Evolutionary conservation across 495 filamentous ascomycete species (phyloP).

Genomic region (Tuber melanosporum): DNA sequence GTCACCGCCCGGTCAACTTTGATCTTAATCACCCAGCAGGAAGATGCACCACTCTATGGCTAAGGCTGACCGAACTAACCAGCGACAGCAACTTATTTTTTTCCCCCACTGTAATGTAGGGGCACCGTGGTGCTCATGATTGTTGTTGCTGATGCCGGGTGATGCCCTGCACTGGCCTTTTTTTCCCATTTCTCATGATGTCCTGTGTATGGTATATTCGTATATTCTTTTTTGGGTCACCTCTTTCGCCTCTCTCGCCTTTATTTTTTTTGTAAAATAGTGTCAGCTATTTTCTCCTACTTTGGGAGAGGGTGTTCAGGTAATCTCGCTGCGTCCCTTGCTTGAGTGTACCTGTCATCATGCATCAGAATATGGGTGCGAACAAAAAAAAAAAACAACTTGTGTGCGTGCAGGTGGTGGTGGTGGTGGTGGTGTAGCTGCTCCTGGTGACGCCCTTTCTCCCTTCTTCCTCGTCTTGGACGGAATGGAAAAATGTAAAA

Average conservation of each 20-base stretch:
- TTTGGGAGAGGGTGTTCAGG: neutral
- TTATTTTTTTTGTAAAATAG: neutral
- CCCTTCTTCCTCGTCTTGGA: neutral
- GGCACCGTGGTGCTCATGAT: neutral
- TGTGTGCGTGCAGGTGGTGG: neutral
- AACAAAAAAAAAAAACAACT: neutral
- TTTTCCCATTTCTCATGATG: neutral
- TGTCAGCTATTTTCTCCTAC: neutral
- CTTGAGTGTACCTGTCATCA: slow-evolving; percentile 32
- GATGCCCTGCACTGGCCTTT: neutral
- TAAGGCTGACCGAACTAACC: neutral
- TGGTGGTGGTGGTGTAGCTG: neutral
- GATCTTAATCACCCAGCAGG: neutral
- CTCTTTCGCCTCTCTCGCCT: neutral
- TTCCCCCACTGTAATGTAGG: neutral
- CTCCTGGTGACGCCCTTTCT: neutral
- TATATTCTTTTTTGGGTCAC: neutral
- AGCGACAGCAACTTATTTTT: neutral
- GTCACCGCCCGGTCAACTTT: neutral
- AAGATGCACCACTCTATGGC: neutral
- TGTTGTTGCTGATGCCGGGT: neutral
- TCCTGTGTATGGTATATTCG: neutral
- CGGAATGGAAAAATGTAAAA: neutral
- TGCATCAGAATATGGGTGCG: slow-evolving; percentile 26
- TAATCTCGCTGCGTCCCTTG: slow-evolving; percentile 25